Evolutionary conservation across 2,329 filamentous ascomycete genomes (phyloP), one percentile per base, ranked within the genome.

Genomic region (Scytalidium sp.): DNA sequence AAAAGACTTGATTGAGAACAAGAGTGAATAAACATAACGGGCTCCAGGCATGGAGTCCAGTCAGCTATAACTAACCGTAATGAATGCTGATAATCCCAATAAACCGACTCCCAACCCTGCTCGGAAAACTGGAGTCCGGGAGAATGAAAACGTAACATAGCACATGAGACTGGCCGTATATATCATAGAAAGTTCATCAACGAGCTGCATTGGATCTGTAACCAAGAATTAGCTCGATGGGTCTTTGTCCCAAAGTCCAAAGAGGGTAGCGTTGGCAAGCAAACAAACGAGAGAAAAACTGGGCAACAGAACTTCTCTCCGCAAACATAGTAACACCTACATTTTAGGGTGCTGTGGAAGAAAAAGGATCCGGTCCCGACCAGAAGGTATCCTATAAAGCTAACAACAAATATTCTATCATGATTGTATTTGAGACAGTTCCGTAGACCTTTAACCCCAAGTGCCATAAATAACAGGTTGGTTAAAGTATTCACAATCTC

Each of bases 401-500:
- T 77, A 3, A 95, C 72, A 45, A 87, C 64, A 69, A 95, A 96
- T 51, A 96, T 85, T 13, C 69, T 72, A 49, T 90, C 87, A 68
- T 96, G 90, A 15, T 78, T 76, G 68, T 95, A 77, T 55, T 76
- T 78, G 36, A 86, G 64, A 66, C 90, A 95, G 66, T 84, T 90
- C 48, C 75, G 71, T 54, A 94, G 81, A 20, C 92, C 92, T 63
- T 85, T 87, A 57, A 82, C 70, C 7, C 90, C 90, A 19, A 96
- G 79, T 67, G 79, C 88, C 59, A 96, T 75, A 68, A 96, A 96
- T 20, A 94, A 72, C 3, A 88, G 66, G 66, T 96, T 96, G 27
- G 90, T 96, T 25, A 92, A 61, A 3, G 89, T 88, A 64, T 87
- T 93, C 64, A 90, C 80, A 42, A 92, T 83, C 64, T 92, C 88